A percentile compares a stretch with the other conserved stretches of the same genome.
Conservation (phyloP, 1,139 yeast species). For the Geotrichum carabidarum region DNA sequence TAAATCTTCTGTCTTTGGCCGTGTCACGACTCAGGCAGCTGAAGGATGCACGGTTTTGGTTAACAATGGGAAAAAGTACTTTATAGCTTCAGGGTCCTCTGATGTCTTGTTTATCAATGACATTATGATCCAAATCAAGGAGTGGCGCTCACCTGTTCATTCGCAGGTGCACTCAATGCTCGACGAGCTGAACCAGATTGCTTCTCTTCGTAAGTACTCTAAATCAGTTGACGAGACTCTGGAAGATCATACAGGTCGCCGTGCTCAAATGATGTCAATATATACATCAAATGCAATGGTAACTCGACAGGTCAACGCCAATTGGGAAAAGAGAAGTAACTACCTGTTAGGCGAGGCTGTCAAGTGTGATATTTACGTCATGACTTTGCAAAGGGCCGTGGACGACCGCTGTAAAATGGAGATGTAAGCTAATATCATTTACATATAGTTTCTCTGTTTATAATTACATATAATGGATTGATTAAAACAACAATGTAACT, state of each 20-base stretch:
- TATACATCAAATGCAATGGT: conserved; percentile 19
- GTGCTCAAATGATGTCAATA: conserved; percentile 17
- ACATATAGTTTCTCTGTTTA: not conserved
- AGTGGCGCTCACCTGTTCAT: conserved; percentile 35
- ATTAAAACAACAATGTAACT: conserved; percentile 18
- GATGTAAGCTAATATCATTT: no score
- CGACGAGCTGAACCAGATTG: conserved; percentile 32
- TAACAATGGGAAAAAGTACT: conserved; percentile 10
- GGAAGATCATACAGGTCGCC: conserved; percentile 29
- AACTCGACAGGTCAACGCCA: conserved; percentile 30
- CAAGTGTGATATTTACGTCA: conserved; percentile 33
- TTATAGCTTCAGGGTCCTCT: conserved; percentile 21
- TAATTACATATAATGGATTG: not conserved
- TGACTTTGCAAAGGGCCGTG: conserved; percentile 30
- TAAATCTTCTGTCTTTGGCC: not conserved
- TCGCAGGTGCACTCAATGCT: conserved; percentile 28
- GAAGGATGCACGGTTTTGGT: conserved; percentile 8
- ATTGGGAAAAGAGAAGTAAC: conserved; percentile 36
- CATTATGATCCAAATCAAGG: conserved; percentile 27
- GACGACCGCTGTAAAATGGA: conserved; percentile 19
- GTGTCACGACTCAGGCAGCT: not conserved
- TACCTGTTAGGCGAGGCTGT: conserved; percentile 33
- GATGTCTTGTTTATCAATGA: conserved; percentile 28
- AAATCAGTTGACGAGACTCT: conserved; percentile 26
- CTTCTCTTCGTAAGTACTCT: conserved; percentile 26